Conservation (phyloP, 1,139 yeast species). For the Citeromyces siamensis region DNA sequence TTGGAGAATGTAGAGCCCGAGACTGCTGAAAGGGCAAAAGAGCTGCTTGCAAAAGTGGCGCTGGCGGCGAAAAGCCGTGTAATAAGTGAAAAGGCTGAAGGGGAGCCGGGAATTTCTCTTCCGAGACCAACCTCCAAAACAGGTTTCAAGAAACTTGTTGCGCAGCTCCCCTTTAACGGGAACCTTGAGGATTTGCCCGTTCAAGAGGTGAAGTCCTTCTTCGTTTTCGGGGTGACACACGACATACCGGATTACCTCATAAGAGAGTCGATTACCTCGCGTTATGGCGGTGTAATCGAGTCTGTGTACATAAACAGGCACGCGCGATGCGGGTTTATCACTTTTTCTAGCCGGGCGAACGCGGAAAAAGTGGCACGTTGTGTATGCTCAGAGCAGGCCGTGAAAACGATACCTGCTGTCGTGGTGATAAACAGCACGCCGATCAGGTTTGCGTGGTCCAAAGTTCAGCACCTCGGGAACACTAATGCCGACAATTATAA, state of each 20-base stretch:
- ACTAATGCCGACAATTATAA: slow-evolving; percentile 35
- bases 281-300: slow-evolving; percentile 30
- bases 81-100: slow-evolving; percentile 3
- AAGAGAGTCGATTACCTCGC: slow-evolving; percentile 29
- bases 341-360: slow-evolving; percentile 31
- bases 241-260: slow-evolving; percentile 55
- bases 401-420: slow-evolving; percentile 18
- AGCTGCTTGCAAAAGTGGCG: slow-evolving; percentile 12
- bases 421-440: slow-evolving; percentile 33
- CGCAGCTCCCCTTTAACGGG: slow-evolving; percentile 53
- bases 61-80: slow-evolving; percentile 5
- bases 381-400: slow-evolving; percentile 14
- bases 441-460: slow-evolving; percentile 57
- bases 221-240: slow-evolving; percentile 60
- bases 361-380: slow-evolving; percentile 44
- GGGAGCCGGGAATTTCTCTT: background rate
- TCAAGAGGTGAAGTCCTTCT: slow-evolving; percentile 34
- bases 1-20: slow-evolving; percentile 12
- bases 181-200: slow-evolving; percentile 32
- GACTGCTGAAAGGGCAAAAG: slow-evolving; percentile 19
- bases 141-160: slow-evolving; percentile 35
- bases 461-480: slow-evolving; percentile 34
- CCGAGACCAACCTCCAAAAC: slow-evolving; percentile 13
- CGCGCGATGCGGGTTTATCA: slow-evolving; percentile 56
- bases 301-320: slow-evolving; percentile 41